These are phyloP conservation scores for Wickerhamiella sorbophila DNA, from an alignment of 805 yeast species.

Conservation along the genomic window DNA sequence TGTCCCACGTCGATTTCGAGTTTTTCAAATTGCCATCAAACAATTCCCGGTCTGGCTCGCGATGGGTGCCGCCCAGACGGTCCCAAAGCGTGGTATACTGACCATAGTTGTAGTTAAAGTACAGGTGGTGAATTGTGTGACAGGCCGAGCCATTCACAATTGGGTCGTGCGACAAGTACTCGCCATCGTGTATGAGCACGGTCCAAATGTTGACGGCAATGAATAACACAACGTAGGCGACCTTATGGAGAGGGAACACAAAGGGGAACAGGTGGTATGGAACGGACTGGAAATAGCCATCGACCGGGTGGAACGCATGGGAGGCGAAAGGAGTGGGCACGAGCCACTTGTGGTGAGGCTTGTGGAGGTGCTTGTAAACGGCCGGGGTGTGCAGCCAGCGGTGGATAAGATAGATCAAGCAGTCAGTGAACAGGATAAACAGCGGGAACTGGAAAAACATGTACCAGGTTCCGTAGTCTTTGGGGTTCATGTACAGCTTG, in stretches of 20 bases:
- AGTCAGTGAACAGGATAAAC: constrained; percentile 86
- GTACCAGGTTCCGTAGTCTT: constrained; percentile 58
- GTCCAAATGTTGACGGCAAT: constrained; percentile 96
- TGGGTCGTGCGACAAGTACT: constrained; percentile 85
- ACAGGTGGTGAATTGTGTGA: constrained; percentile 91
- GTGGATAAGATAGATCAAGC: constrained; percentile 82
- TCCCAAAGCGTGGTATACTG: constrained; percentile 98
- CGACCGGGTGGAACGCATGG: constrained; percentile 97
- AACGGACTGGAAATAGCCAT: constrained; percentile 82
- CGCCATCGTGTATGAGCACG: constrained; percentile 97
- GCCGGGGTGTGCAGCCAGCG: constrained; percentile 87
- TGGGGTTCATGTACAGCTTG: constrained; percentile 50
- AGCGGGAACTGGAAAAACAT: constrained; percentile 53
- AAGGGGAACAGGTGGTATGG: constrained; percentile 92
- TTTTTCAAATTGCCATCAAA: constrained; percentile 51
- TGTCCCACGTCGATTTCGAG: constrained; percentile 48
- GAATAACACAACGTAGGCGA: constrained; percentile 67
- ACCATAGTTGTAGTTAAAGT: constrained; percentile 96
- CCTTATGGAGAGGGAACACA: constrained; percentile 81
- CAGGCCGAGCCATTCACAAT: constrained; percentile 96
- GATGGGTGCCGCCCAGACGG: constrained; percentile 83
- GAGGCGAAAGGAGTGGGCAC: constrained; percentile 98
- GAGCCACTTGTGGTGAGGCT: constrained; percentile 98
- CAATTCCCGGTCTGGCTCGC: constrained; percentile 78
- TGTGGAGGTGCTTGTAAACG: constrained; percentile 76